Evolutionary conservation across 2,329 filamentous ascomycete species (phyloP).

Genomic region (Trichoderma sp.): DNA sequence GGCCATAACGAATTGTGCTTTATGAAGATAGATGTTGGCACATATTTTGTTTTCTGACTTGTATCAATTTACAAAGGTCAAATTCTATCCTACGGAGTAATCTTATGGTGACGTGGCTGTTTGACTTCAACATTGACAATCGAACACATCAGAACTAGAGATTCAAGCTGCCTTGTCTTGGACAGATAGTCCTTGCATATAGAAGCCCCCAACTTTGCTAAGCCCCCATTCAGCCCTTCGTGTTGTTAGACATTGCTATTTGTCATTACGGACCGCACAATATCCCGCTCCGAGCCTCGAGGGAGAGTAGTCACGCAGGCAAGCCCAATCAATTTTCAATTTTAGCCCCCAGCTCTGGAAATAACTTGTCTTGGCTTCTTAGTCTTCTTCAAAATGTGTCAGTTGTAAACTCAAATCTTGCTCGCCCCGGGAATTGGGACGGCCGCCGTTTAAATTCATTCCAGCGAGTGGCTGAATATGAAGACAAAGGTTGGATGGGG

Average conservation of each 20-base stretch:
- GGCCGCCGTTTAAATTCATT: not conserved
- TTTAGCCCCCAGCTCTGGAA: conserved; percentile 2
- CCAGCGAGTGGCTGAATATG: not conserved
- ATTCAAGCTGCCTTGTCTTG: not conserved
- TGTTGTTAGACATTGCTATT: conserved; percentile 9
- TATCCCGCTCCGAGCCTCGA: not conserved
- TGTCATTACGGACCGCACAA: not conserved
- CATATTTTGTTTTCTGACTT: not conserved
- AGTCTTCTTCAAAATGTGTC: conserved; percentile 4
- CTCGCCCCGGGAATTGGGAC: not conserved
- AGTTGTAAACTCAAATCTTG: not conserved
- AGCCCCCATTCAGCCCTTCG: not conserved
- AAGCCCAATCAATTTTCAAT: not conserved
- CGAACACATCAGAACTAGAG: not conserved
- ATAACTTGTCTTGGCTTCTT: conserved; percentile 3
- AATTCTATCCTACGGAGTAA: not conserved
- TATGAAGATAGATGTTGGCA: not conserved
- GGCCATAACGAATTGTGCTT: not conserved
- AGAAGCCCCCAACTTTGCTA: not conserved
- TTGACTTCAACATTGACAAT: not conserved
- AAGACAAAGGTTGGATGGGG: not conserved
- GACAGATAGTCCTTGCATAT: not conserved
- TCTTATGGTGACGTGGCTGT: no score
- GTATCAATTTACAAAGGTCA: no score
- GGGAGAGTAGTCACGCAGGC: not conserved